phyloP scores from a whole-genome alignment of 345 rosid genomes.

The Melaleuca alternifolia region DNA sequence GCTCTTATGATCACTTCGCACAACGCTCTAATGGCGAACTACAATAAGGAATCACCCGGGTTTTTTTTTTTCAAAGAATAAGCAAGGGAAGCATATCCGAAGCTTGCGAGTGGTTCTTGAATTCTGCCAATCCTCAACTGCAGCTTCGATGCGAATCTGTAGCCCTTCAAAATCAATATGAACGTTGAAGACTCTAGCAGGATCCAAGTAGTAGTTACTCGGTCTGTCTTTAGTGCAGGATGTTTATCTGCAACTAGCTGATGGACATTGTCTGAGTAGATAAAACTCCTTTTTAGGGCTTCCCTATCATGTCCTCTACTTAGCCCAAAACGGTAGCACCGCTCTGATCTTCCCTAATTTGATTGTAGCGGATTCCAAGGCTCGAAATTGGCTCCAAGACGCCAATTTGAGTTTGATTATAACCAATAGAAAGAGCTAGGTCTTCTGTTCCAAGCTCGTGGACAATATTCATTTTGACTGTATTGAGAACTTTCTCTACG shows the following conservation, averaged over 20 bases:
- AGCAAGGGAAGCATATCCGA: neutral
- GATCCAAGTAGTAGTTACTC: neutral
- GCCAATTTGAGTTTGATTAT: neutral
- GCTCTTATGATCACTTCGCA: neutral
- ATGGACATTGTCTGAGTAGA: neutral
- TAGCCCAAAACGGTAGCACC: no score
- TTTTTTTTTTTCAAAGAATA: neutral
- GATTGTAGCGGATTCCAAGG: neutral
- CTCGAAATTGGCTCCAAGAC: neutral
- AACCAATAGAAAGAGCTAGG: neutral
- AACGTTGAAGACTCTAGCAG: rapidly evolving
- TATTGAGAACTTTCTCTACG: neutral
- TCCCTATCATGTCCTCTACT: neutral
- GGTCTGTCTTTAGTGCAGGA: neutral
- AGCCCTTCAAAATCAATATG: neutral
- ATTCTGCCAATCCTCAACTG: neutral
- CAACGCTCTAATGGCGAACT: neutral
- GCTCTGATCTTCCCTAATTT: no score
- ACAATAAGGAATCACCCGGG: neutral
- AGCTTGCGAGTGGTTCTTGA: neutral
- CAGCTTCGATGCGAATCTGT: neutral
- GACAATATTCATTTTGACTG: neutral
- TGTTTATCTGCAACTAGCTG: neutral
- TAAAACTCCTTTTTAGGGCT: neutral
- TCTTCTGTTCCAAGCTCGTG: neutral